phyloP scores from a whole-genome alignment of 2,329 filamentous ascomycete species.

The Aureobasidium uvarum region DNA sequence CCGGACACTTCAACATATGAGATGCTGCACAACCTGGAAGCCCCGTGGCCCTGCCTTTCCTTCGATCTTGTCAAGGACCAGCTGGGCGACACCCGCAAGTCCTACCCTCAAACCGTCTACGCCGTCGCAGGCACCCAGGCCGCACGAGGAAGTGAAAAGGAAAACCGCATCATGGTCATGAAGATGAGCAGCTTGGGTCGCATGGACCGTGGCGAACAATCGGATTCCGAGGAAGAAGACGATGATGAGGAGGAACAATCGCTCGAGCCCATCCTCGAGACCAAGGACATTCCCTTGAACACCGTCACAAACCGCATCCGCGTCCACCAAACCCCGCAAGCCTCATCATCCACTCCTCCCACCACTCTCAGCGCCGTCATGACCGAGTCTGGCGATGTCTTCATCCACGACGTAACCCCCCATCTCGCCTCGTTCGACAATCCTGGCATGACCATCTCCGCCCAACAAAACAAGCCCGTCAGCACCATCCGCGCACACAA shows the following conservation, averaged over 20 bases:
- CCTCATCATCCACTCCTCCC: constrained; percentile 67
- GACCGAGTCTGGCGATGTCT: constrained; percentile 83
- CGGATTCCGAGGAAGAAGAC: constrained; percentile 67
- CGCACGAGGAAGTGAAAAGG: constrained; percentile 67
- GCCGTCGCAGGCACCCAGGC: constrained; percentile 94
- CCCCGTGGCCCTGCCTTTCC: constrained; percentile 94
- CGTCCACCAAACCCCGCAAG: constrained; percentile 72
- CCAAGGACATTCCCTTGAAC: constrained; percentile 78
- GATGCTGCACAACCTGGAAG: constrained; percentile 92
- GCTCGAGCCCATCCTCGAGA: constrained; percentile 89
- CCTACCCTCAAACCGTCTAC: constrained; percentile 95
- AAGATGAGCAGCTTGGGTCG: constrained; percentile 89
- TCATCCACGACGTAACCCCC: constrained; percentile 91
- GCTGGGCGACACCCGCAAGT: constrained; percentile 82
- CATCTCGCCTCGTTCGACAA: constrained; percentile 87
- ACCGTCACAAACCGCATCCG: constrained; percentile 95
- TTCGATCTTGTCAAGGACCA: constrained; percentile 88
- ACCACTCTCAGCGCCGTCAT: constrained; percentile 86
- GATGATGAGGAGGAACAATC: constrained; percentile 69
- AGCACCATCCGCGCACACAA: constrained; percentile 89
- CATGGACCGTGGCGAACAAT: constrained; percentile 72
- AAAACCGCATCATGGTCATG: constrained; percentile 94
- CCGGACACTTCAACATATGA: constrained; percentile 95
- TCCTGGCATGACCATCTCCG: constrained; percentile 75
- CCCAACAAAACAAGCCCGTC: constrained; percentile 83